phyloP scores from a whole-genome alignment of 2,329 filamentous ascomycete genomes.

The Passalora sequoiae region DNA sequence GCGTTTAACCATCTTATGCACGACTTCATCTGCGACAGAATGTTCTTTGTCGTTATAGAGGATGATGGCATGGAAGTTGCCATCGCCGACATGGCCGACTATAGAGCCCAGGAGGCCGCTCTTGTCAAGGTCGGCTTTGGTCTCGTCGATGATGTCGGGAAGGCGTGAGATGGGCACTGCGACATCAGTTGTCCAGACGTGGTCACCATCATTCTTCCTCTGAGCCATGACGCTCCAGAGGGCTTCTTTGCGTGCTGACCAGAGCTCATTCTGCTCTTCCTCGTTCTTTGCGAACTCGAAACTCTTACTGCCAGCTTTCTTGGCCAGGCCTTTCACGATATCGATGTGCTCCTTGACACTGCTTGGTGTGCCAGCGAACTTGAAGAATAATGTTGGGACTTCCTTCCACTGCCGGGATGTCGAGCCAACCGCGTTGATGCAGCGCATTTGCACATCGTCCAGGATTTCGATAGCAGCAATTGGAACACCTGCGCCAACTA shows the following conservation, averaged over 20 bases:
- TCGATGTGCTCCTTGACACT: conserved; percentile 74
- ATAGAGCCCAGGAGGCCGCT: conserved; percentile 61
- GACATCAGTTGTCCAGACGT: conserved; percentile 76
- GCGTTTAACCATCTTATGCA: conserved; percentile 80
- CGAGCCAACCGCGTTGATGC: conserved; percentile 62
- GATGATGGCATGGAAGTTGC: conserved; percentile 67
- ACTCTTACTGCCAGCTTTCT: conserved; percentile 55
- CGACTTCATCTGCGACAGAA: conserved; percentile 61
- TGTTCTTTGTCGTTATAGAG: conserved; percentile 64
- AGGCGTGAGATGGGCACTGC: conserved; percentile 69
- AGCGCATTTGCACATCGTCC: conserved; percentile 83
- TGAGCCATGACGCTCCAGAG: conserved; percentile 68
- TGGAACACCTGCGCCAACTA: conserved; percentile 74
- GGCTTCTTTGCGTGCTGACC: conserved; percentile 70
- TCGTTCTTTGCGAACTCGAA: conserved; percentile 64
- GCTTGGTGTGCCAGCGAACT: conserved; percentile 62
- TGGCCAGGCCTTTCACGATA: conserved; percentile 59
- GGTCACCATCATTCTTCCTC: conserved; percentile 54
- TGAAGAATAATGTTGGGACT: conserved; percentile 67
- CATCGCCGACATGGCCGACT: conserved; percentile 69
- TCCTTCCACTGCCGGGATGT: conserved; percentile 64
- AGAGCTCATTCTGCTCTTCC: conserved; percentile 63
- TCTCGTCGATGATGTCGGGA: conserved; percentile 71
- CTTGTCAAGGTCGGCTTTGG: conserved; percentile 59
- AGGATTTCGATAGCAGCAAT: conserved; percentile 90